A percentile compares a stretch with the other conserved stretches of the same genome.
phyloP scores from a whole-genome alignment of 768 basidiomycete species.

The Leccinum rimulosum region DNA sequence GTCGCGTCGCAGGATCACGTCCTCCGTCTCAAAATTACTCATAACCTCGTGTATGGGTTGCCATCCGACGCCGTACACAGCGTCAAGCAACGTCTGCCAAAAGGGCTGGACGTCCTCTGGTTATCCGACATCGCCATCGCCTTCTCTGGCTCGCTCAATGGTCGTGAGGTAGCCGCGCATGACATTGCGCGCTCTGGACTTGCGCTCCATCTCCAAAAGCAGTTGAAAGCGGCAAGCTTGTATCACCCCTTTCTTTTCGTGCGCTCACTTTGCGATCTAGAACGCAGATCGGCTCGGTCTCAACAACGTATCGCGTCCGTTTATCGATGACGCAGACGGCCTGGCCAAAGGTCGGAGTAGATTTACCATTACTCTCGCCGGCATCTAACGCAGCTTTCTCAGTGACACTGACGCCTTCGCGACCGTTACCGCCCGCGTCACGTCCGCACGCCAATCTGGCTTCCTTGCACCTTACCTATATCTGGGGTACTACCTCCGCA shows the following conservation, averaged over 20 bases:
- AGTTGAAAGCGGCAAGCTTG: conserved; percentile 46
- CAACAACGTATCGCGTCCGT: conserved; percentile 52
- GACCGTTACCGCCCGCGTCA: conserved; percentile 30
- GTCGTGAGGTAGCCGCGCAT: conserved; percentile 36
- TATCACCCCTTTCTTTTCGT: neutral
- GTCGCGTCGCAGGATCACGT: conserved; percentile 42
- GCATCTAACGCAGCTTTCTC: conserved; percentile 12
- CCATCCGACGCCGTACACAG: conserved; percentile 29
- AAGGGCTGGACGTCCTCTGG: conserved; percentile 25
- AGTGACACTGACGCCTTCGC: conserved; percentile 43
- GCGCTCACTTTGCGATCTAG: conserved; percentile 35
- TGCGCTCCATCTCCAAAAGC: conserved; percentile 46
- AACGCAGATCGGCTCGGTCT: conserved; percentile 60
- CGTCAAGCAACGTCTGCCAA: conserved; percentile 35
- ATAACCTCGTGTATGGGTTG: conserved; percentile 38
- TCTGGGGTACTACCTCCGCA: conserved; percentile 33
- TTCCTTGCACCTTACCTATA: conserved; percentile 41
- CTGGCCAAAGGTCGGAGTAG: conserved; percentile 38
- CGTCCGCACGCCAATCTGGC: conserved; percentile 31
- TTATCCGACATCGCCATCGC: conserved; percentile 48
- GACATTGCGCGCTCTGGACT: conserved; percentile 51
- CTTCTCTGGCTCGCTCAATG: conserved; percentile 53
- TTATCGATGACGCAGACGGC: conserved; percentile 44
- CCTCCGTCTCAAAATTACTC: conserved; percentile 46
- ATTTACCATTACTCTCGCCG: conserved; percentile 4